Conservation (phyloP, 2,329 filamentous ascomycete species). For the Tolypocladium inflatum region DNA sequence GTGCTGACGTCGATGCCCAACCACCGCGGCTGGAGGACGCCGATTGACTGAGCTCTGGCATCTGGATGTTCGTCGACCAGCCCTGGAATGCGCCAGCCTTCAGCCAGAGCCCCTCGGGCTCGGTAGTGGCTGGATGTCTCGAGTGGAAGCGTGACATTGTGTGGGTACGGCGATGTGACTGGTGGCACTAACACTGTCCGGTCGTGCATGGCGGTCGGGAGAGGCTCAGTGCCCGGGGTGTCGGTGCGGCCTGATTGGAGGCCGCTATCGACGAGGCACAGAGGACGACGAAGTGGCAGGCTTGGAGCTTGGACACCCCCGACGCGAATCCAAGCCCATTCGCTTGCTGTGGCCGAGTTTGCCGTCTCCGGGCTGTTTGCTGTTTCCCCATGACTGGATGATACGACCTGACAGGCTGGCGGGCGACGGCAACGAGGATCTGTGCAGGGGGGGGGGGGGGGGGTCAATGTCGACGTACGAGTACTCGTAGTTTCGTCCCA, state of each 20-base stretch:
- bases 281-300: neutral
- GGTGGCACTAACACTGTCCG: neutral
- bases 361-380: neutral
- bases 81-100: neutral
- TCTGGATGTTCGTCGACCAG: neutral
- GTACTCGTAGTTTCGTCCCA: neutral
- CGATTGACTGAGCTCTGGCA: neutral
- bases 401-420: neutral
- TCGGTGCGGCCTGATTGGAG: slow-evolving; percentile 3
- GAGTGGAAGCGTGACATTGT: neutral
- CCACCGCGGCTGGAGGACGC: neutral
- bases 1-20: neutral
- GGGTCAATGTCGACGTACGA: neutral
- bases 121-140: neutral
- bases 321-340: neutral
- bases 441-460: too few species aligned
- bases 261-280: neutral
- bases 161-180: neutral
- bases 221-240: slow-evolving; percentile 1
- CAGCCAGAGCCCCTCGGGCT: neutral
- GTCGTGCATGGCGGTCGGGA: slow-evolving; percentile 1
- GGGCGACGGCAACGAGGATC: neutral
- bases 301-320: neutral
- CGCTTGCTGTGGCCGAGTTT: neutral
- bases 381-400: neutral